Evolutionary conservation across 805 yeast genomes (phyloP), one percentile per base, ranked within the genome.

Genomic region (Wickerhamiella bombiphila): DNA sequence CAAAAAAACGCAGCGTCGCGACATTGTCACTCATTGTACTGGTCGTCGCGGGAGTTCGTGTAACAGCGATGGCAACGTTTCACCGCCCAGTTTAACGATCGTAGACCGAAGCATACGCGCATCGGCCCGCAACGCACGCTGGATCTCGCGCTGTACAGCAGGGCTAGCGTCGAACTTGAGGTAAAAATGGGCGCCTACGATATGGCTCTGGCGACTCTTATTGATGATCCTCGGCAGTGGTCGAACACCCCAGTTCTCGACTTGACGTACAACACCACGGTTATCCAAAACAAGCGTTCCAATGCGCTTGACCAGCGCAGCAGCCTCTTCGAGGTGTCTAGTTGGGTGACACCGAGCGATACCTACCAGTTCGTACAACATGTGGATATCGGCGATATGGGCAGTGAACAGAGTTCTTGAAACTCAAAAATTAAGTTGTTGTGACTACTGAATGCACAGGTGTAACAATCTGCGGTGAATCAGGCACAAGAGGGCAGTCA

Each of bases 361-460:
- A 32, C 94, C 94, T 43, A 83, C 71, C 31, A 88, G 64, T 65
- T 86, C 96, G 65, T 86, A 86, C 41, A 82, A 70, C 97, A 86
- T 86, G 20, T 24, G 36, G 14, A 37, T 22, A 31, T 20, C 16
- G n/a, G n/a, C n/a, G n/a, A n/a, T n/a, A n/a, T n/a, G n/a, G n/a
- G n/a, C n/a, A n/a, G n/a, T n/a, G n/a, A n/a, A n/a, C n/a, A n/a
- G n/a, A n/a, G n/a, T n/a, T n/a, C n/a, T n/a, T n/a, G n/a, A n/a
- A n/a, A n/a, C n/a, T n/a, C n/a, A n/a, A n/a, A n/a, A n/a, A n/a
- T n/a, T n/a, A n/a, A n/a, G n/a, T n/a, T n/a, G n/a, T n/a, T n/a
- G n/a, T n/a, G n/a, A n/a, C n/a, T n/a, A n/a, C n/a, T n/a, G n/a
- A n/a, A n/a, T n/a, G n/a, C n/a, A n/a, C n/a, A n/a, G n/a, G n/a